A percentile compares a stretch with the other conserved stretches of the same genome.
These are phyloP conservation scores for Malus hybrid DNA, from an alignment of 331 rosid genomes.

Conservation along the genomic window DNA sequence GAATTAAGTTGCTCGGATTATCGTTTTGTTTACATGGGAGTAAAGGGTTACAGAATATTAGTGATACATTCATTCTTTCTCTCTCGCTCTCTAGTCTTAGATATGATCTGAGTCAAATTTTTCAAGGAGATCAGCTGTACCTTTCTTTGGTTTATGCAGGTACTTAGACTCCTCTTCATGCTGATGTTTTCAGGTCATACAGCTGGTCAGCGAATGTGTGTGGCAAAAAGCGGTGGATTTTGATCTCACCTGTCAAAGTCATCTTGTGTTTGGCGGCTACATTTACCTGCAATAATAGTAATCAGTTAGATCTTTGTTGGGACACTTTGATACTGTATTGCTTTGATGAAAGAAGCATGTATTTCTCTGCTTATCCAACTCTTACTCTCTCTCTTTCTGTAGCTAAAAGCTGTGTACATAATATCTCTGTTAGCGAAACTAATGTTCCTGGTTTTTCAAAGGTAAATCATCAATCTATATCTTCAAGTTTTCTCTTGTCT, in stretches of 20 bases:
- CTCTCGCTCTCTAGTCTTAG: not conserved
- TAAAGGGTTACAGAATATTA: constrained; percentile 48
- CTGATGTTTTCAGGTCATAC: constrained; percentile 92
- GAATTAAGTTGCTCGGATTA: constrained; percentile 89
- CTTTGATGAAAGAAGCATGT: not conserved
- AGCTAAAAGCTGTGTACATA: constrained; percentile 48
- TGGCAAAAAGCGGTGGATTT: constrained; percentile 88
- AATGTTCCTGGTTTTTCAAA: constrained; percentile 63
- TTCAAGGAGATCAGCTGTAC: not conserved
- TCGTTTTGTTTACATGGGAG: constrained; percentile 91
- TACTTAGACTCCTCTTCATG: constrained; percentile 97
- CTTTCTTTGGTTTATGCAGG: constrained; percentile 35
- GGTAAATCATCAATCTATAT: constrained; percentile 36
- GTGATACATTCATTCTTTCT: not conserved
- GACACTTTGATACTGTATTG: not conserved
- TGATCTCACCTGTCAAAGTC: constrained; percentile 70
- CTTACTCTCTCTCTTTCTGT: not conserved
- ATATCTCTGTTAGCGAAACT: constrained; percentile 59
- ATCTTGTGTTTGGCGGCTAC: constrained; percentile 73
- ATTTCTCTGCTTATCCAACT: not conserved
- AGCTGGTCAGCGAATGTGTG: constrained; percentile 94
- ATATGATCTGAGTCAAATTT: not conserved
- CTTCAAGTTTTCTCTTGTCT: not conserved
- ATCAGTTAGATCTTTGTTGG: not conserved
- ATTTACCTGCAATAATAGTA: constrained; percentile 8